These are phyloP conservation scores for Amanita subjunquillea DNA, from an alignment of 768 basidiomycete species.

Conservation along the genomic window DNA sequence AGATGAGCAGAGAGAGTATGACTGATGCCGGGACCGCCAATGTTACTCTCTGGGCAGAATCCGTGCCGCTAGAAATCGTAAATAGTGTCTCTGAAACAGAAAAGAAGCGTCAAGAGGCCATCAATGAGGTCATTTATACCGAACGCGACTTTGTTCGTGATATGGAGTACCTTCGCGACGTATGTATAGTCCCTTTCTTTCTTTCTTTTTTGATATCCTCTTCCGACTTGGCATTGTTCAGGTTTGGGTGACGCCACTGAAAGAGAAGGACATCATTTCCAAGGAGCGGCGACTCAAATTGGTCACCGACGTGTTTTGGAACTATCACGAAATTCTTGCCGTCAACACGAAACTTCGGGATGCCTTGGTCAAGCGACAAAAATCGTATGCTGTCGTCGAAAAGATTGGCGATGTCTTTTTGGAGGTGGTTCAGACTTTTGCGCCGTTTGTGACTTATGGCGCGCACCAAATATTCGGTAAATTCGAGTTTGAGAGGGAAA, in stretches of 20 bases:
- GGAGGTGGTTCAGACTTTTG: slow-evolving; percentile 79
- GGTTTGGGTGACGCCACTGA: slow-evolving; percentile 86
- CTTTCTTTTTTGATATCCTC: background rate
- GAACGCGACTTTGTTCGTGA: slow-evolving; percentile 97
- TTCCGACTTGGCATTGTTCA: slow-evolving; percentile 16
- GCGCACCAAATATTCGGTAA: slow-evolving; percentile 97
- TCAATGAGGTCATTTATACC: slow-evolving; percentile 93
- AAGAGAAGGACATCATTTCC: slow-evolving; percentile 68
- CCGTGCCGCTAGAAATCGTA: slow-evolving; percentile 88
- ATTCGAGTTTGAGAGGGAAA: slow-evolving; percentile 99
- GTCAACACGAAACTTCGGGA: slow-evolving; percentile 92
- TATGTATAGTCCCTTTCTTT: slow-evolving; percentile 25
- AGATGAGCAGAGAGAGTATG: slow-evolving; percentile 72
- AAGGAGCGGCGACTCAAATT: slow-evolving; percentile 71
- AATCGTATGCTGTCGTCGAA: slow-evolving; percentile 88
- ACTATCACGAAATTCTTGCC: slow-evolving; percentile 84
- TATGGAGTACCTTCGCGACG: slow-evolving; percentile 95
- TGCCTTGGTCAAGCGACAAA: slow-evolving; percentile 89
- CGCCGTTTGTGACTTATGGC: slow-evolving; percentile 91
- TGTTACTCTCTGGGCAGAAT: slow-evolving; percentile 91
- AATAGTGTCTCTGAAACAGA: slow-evolving; percentile 88
- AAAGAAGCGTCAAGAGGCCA: slow-evolving; percentile 94
- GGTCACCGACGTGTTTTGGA: slow-evolving; percentile 95
- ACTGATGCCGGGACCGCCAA: slow-evolving; percentile 50
- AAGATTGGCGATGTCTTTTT: slow-evolving; percentile 85